Base-by-base conservation (phyloP, 75 land plant species). In the Gnetum montanum region DNA sequence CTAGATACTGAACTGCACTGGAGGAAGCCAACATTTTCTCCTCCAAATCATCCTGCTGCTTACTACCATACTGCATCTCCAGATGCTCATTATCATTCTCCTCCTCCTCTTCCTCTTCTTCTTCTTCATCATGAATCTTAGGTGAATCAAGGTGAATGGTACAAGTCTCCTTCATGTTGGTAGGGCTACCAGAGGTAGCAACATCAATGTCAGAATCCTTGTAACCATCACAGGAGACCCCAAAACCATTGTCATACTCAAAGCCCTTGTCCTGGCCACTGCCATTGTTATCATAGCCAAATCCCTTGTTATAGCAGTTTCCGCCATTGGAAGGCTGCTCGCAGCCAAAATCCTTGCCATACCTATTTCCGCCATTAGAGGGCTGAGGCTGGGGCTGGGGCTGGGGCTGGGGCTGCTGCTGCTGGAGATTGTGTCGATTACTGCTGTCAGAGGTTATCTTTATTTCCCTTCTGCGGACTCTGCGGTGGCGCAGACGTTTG, bases 121-220 rank as follows among this genome's bases (percentile, higher is more conserved):
- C n/a, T n/a, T n/a, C n/a, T n/a, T n/a, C n/a, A n/a, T n/a, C n/a
- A n/a, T n/a, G n/a, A 7, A 50, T 24, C 12, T 57, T 50, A 43
- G 59, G 59, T 4, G 59, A 57, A 33, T 53, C 55, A 8, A 38
- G 18, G 23, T 57, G 44, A 37, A 43, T 57, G 11, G 59, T 43
- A 57, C 37, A 54, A 7, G 35, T 55, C 45, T 37, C 58, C 37
- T 50, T 31, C 43, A 55, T 38, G n/a, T n/a, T 34, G 8, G 49
- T 18, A 3, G 44, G 56, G 41, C 43, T 53, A 24, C 56, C 65
- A 38, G 60, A 35, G 4, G 65, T 55, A 5, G 54, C 65, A 19
- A 63, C 45, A 55, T 63, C 65, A 19, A 63, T 43, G 38, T 63
- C 65, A 54, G 60, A 63, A 29, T 63, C 65, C 43, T 53, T 56